These are phyloP conservation scores for Monosporascus sp. DNA, from an alignment of 2,329 filamentous ascomycete species.

Conservation along the genomic window DNA sequence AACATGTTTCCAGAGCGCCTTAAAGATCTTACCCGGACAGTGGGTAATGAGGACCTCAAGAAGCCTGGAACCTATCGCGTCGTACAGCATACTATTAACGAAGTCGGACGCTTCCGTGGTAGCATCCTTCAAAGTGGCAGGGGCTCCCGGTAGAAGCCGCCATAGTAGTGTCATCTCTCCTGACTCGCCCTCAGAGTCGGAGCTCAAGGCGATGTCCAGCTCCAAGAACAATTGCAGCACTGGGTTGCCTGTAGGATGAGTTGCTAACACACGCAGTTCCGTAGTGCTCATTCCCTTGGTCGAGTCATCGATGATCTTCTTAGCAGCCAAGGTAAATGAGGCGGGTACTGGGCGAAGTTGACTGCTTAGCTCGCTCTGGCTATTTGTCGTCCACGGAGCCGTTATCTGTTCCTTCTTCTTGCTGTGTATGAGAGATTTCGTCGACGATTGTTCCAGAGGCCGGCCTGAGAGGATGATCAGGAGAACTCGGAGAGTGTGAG, in stretches of 20 bases:
- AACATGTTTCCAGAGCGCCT: conserved; percentile 72
- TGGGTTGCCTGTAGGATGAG: conserved; percentile 86
- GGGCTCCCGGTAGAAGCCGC: conserved; percentile 71
- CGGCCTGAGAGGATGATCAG: conserved; percentile 80
- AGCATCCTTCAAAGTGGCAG: conserved; percentile 63
- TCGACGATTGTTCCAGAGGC: conserved; percentile 64
- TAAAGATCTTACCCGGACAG: conserved; percentile 85
- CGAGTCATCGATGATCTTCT: conserved; percentile 76
- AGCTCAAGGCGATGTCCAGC: conserved; percentile 72
- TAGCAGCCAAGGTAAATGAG: conserved; percentile 70
- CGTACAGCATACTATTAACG: conserved; percentile 81
- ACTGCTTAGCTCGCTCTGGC: conserved; percentile 39
- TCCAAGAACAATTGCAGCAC: conserved; percentile 86
- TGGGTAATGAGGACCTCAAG: conserved; percentile 80
- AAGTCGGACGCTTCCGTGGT: conserved; percentile 70
- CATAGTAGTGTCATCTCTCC: conserved; percentile 56
- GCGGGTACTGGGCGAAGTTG: conserved; percentile 61
- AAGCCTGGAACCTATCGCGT: conserved; percentile 82
- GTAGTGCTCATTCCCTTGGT: conserved; percentile 70
- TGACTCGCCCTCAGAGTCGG: conserved; percentile 50
- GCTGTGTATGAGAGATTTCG: conserved; percentile 75
- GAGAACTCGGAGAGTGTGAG: conserved; percentile 81
- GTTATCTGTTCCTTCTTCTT: conserved; percentile 84
- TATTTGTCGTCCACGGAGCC: conserved; percentile 48
- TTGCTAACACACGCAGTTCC: conserved; percentile 76